These are phyloP conservation scores for Strobilomyces dryophilus DNA, from an alignment of 768 basidiomycete genomes.

Conservation along the genomic window DNA sequence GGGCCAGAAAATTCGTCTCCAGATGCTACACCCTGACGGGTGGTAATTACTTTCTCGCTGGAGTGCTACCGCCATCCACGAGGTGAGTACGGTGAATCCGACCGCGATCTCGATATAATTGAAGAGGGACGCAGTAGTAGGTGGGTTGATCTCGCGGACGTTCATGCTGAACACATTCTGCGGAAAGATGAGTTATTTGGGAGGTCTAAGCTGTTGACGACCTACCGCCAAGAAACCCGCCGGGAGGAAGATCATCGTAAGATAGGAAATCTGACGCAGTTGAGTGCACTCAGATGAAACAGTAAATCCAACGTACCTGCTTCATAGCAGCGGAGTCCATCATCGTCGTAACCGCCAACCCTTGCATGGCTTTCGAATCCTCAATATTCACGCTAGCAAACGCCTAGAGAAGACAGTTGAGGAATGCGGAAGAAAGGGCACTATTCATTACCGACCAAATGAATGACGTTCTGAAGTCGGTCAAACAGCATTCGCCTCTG, in stretches of 20 bases:
- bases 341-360: slow-evolving; percentile 43
- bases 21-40: neutral
- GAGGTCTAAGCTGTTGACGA: neutral
- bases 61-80: slow-evolving; percentile 55
- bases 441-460: slow-evolving; percentile 23
- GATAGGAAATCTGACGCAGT: slow-evolving; percentile 37
- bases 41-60: slow-evolving; percentile 31
- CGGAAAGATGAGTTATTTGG: slow-evolving; percentile 11
- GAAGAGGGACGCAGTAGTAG: slow-evolving; percentile 25
- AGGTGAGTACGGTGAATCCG: slow-evolving; percentile 46
- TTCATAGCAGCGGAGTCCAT: slow-evolving; percentile 40
- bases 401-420: slow-evolving; percentile 34
- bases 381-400: slow-evolving; percentile 55
- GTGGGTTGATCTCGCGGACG: slow-evolving; percentile 27
- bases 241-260: slow-evolving; percentile 61
- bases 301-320: slow-evolving; percentile 17
- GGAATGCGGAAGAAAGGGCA: neutral
- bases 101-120: slow-evolving; percentile 41
- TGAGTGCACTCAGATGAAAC: slow-evolving; percentile 6
- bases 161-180: slow-evolving; percentile 33
- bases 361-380: slow-evolving; percentile 49
- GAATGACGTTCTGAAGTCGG: slow-evolving; percentile 33
- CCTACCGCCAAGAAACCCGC: slow-evolving; percentile 39
- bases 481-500: slow-evolving; percentile 30
- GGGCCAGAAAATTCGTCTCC: slow-evolving; percentile 21